Base-by-base conservation (phyloP, 805 yeast genomes). In the Lachancea kluyveri region DNA sequence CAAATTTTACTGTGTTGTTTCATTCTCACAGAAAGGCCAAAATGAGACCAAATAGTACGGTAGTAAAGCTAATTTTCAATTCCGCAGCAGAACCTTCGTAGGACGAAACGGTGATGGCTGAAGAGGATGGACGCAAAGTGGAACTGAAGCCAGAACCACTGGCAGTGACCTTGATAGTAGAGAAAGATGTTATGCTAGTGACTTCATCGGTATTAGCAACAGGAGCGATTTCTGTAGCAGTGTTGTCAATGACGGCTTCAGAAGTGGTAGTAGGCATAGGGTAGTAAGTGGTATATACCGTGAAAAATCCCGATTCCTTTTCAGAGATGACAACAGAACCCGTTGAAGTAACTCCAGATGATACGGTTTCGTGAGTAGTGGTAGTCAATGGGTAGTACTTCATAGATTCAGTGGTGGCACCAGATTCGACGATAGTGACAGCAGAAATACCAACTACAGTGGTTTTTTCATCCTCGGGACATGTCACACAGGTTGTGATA, bases 251-350 rank as follows among this genome's bases (percentile, higher is more conserved):
- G 11, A n/a, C 11, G 24, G 12, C 24, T n/a, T n/a, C n/a, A n/a
- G n/a, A n/a, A n/a, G n/a, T n/a, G n/a, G n/a, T n/a, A n/a, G n/a
- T n/a, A n/a, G n/a, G n/a, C n/a, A n/a, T n/a, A n/a, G 45, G 43
- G 28, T 31, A 26, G 28, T 39, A 42, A n/a, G 35, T 29, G 24
- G 46, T 42, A 30, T 37, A 29, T 18, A 39, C 43, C 21, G 43
- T 37, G 35, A 28, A 42, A 11, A 42, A 23, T 20, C 35, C 37
- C 6, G 35, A 31, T 21, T 36, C 20, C 4, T 39, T 34, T 17
- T 36, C 39, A 6, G 41, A 23, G 21, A 37, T 31, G 17, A 31
- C 39, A 26, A 42, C 36, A 16, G 31, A 27, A 23, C 38, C 35
- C 12, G 40, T 35, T 15, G 24, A 29, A 11, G 39, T 36, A 21